Evolutionary conservation across 495 filamentous ascomycete genomes (phyloP).

Genomic region (Penicillium macrosclerotiorum): DNA sequence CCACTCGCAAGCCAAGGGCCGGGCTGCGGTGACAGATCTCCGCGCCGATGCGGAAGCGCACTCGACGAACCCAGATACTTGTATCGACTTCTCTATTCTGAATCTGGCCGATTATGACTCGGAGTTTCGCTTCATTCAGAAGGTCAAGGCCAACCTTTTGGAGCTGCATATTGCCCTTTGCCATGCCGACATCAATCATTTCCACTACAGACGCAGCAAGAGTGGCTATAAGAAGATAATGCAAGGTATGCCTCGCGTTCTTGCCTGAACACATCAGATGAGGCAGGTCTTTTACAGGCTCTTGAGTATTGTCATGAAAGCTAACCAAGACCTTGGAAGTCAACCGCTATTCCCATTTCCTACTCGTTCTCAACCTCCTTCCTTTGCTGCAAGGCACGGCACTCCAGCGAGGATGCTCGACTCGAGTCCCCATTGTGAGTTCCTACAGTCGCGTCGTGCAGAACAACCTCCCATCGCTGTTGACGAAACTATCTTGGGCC

Average conservation of each 20-base stretch:
- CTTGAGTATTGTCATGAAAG: too few relatives aligned
- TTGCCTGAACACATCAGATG: too few relatives aligned
- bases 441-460: constrained; percentile 20
- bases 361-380: constrained; percentile 26
- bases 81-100: constrained; percentile 14
- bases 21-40: constrained; percentile 19
- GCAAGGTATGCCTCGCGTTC: constrained; percentile 17
- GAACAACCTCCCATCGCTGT: constrained; percentile 3
- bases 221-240: constrained; percentile 24
- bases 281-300: too few relatives aligned
- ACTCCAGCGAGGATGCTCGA: constrained; percentile 9
- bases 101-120: constrained; percentile 23
- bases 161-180: constrained; percentile 21
- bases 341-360: constrained; percentile 30
- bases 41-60: constrained; percentile 4
- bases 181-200: constrained; percentile 16
- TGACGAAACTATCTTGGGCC: constrained; percentile 8
- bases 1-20: constrained; percentile 20
- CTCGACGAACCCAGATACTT: constrained; percentile 1
- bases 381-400: constrained; percentile 21
- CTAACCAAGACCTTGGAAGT: constrained; percentile 9
- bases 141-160: constrained; percentile 9
- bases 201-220: constrained; percentile 13
- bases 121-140: constrained; percentile 3
- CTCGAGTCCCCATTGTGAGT: constrained; percentile 23